Evolutionary conservation across 306 rosid genomes (phyloP).

Genomic region (Cucumis melo): DNA sequence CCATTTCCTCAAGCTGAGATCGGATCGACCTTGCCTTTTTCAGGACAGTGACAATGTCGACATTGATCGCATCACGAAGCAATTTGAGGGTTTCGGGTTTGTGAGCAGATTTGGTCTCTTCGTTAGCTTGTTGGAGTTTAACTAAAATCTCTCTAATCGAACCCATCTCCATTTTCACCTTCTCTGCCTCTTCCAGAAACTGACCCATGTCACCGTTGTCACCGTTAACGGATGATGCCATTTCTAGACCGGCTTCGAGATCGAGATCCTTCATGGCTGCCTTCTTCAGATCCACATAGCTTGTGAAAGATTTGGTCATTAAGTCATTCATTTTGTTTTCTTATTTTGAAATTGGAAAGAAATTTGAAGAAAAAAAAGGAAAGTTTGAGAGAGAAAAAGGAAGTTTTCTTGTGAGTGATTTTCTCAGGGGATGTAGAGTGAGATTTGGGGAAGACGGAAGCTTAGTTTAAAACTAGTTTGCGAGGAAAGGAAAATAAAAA

Average conservation of each 20-base stretch:
- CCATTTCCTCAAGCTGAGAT: slow-evolving; percentile 63
- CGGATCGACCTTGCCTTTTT: slow-evolving; percentile 42
- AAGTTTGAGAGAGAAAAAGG: background rate
- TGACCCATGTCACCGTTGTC: slow-evolving; percentile 47
- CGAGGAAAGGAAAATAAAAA: background rate
- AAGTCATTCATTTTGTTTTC: slow-evolving; percentile 59
- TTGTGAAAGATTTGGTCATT: slow-evolving; percentile 82
- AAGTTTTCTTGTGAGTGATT: background rate
- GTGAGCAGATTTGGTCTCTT: slow-evolving; percentile 55
- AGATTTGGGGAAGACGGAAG: background rate
- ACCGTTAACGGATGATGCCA: slow-evolving; percentile 19
- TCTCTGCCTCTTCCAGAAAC: slow-evolving; percentile 72
- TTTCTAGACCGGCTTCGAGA: slow-evolving; percentile 60
- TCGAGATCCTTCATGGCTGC: slow-evolving; percentile 67
- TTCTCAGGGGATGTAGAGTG: background rate
- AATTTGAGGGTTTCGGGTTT: slow-evolving; percentile 51
- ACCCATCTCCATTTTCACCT: slow-evolving; percentile 51
- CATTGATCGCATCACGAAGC: slow-evolving; percentile 33
- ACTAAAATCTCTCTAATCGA: slow-evolving; percentile 29
- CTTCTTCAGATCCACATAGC: slow-evolving; percentile 69
- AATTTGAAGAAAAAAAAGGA: background rate
- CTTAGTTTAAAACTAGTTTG: background rate
- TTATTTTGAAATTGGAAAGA: background rate
- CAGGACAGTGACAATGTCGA: slow-evolving; percentile 36
- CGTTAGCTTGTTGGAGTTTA: slow-evolving; percentile 49